Base-by-base conservation (phyloP, 257 asterid species). In the Primulina eburnea region DNA sequence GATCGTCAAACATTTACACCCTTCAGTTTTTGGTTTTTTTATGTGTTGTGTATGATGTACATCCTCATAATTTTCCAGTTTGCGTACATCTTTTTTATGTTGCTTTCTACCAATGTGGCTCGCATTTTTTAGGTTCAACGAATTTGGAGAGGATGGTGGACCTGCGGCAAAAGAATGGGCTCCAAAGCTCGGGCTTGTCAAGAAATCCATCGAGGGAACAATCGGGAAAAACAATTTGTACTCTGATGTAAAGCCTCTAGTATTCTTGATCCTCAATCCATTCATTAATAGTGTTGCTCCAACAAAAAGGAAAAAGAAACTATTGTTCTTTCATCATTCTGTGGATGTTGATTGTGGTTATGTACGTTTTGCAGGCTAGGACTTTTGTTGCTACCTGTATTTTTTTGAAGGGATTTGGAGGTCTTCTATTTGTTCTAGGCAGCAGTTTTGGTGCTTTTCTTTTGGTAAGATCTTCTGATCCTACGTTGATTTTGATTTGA, bases 141-240 rank as follows among this genome's bases (percentile, higher is more conserved):
- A 90, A 67, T 86, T 90, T 76, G 97, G 97, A 62, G 89, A 81
- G 10, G 90, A 89, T 70, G 97, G 97, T 71, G 99, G 99, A 5
- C 87, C 95, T 9, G 92, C 96, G 43, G 95, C 90, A 62, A 81
- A 85, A 81, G 89, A 77, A 69, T 84, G 84, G 89, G 90, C 89
- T 73, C 92, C 96, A 62, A 93, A 87, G 79, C 73, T 93, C 79
- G 85, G 78, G 57, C 75, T 76, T 24, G 64, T 83, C 71, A 82
- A 89, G 84, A 73, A 78, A 67, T 40, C 57, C 58, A 71, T 87
- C 1, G 80, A 83, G 34, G 80, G 85, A 56, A 78, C 74, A 40
- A 33, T 89, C 16, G 99, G 96, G 68, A 77, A 78, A 67, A 85
- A 57, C 72, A 65, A 68, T 55, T 37, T 79, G 26, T 78, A 79